phyloP scores from a whole-genome alignment of 306 rosid species.

The Quercus bicolor region DNA sequence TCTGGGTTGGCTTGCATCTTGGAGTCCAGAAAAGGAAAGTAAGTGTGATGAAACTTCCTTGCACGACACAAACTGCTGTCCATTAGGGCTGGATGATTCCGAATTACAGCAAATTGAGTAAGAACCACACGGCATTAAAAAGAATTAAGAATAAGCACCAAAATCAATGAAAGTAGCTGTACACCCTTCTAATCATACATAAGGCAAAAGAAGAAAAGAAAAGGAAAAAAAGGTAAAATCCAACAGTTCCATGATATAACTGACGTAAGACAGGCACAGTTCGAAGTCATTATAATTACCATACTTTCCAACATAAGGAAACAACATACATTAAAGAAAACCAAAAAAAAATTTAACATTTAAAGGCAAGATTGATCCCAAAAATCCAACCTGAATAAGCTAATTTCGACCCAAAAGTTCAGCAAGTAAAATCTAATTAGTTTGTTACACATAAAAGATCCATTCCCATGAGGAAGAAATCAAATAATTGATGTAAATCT shows the following conservation, averaged over 20 bases:
- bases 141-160: slow-evolving; percentile 17
- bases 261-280: not conserved
- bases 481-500: not conserved
- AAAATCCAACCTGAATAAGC: not conserved
- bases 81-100: slow-evolving; percentile 71
- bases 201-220: not conserved
- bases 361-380: not conserved
- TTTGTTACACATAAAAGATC: not conserved
- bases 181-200: not conserved
- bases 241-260: not conserved
- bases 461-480: not conserved
- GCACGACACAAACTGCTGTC: slow-evolving; percentile 66
- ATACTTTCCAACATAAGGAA: not conserved
- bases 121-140: slow-evolving; percentile 24
- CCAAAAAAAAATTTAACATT: not conserved
- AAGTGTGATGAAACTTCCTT: slow-evolving; percentile 63
- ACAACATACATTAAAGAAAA: not conserved
- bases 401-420: not conserved
- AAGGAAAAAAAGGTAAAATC: not conserved
- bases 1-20: slow-evolving; percentile 27
- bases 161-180: slow-evolving; percentile 5
- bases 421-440: not conserved
- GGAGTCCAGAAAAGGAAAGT: slow-evolving; percentile 39
- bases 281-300: not conserved
- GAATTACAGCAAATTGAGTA: slow-evolving; percentile 32